Base-by-base conservation (phyloP, 1,284 basidiomycete species). In the Malassezia equina region DNA sequence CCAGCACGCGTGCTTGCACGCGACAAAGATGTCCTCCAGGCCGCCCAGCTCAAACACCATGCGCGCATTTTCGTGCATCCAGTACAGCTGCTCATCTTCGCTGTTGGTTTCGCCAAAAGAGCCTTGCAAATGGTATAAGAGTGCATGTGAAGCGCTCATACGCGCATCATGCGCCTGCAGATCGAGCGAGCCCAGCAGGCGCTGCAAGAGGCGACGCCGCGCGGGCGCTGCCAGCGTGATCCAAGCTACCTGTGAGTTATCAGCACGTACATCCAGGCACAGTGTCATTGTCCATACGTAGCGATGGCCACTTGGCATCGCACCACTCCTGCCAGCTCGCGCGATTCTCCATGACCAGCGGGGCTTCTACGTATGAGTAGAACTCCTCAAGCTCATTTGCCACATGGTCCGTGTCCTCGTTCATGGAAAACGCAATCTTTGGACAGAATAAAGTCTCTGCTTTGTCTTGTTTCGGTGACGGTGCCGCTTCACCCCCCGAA, bases 301-400 rank as follows among this genome's bases (percentile, higher is more conserved):
- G 17, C 36, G 29, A 33, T 3, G n/a, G 9, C 46, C 56, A 50
- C 52, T 40, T 48, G 8, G 54, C 52, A n/a, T 58, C 39, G 19
- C 55, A 64, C 71, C 71, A 73, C 46, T 85, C 85, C 67, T 86
- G 82, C 85, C 90, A 96, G 41, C 86, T 84, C 66, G 83, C 84
- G 59, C 88, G 78, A 73, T 90, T 90, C 79, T 91, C 88, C 3
- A 83, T 82, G 13, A 91, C 84, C 73, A 90, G 86, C 0, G 86
- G 83, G 79, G 90, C 89, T 78, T 98, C 93, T 55, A 93, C 85
- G 77, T 95, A 98, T 24, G 90, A 90, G 77, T 94, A 98, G 77
- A 98, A 96, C 77, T 98, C 94, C 62, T 96, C 88, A 43, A 99
- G 85, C 76, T 96, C 94, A 66, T 88, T 87, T 80, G 91, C 85